These are phyloP conservation scores for Eutrema japonicum DNA, from an alignment of 345 rosid species.

Conservation along the genomic window DNA sequence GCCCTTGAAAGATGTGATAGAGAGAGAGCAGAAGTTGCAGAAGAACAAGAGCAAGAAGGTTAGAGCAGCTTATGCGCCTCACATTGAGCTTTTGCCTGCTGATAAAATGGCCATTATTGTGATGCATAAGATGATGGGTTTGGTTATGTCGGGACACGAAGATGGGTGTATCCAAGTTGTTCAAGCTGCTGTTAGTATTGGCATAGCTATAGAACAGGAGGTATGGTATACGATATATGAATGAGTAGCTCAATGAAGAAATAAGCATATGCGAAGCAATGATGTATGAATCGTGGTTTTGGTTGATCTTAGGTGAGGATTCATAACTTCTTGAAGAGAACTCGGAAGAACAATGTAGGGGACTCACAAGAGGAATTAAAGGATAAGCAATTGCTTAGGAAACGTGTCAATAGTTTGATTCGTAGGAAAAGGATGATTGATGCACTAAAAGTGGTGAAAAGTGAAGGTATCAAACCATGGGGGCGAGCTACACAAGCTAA, in stretches of 20 bases:
- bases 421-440: conserved; percentile 66
- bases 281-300: conserved; percentile 4
- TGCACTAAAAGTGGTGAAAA: conserved; percentile 71
- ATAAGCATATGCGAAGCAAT: background rate
- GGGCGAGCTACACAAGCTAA: conserved; percentile 84
- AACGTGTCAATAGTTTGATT: conserved; percentile 75
- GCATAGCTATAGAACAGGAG: conserved; percentile 90
- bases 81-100: conserved; percentile 74
- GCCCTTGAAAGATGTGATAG: conserved; percentile 79
- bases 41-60: conserved; percentile 59
- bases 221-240: conserved; percentile 36
- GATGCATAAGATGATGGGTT: conserved; percentile 94
- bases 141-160: conserved; percentile 68
- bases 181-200: conserved; percentile 86
- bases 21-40: conserved; percentile 70
- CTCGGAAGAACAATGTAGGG: conserved; percentile 55
- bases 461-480: conserved; percentile 80
- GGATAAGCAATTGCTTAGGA: conserved; percentile 70
- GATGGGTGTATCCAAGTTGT: conserved; percentile 80
- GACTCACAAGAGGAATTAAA: conserved; percentile 55
- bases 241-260: background rate
- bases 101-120: conserved; percentile 95
- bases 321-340: conserved; percentile 77
- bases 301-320: conserved; percentile 66
- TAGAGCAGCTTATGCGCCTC: conserved; percentile 80